Base-by-base conservation (phyloP, 495 filamentous ascomycete species). In the Hypoxylon perforatum region DNA sequence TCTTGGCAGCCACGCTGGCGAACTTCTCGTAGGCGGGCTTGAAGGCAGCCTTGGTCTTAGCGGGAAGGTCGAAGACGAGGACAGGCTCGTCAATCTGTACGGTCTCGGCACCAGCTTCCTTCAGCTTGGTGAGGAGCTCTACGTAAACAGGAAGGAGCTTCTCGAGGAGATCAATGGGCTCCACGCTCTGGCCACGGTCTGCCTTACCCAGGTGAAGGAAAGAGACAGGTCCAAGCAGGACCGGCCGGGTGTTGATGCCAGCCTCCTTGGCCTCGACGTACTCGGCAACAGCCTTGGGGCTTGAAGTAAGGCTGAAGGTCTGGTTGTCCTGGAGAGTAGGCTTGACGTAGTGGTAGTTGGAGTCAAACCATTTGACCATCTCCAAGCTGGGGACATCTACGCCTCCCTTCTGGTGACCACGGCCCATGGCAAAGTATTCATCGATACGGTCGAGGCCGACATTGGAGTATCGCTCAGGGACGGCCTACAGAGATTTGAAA, bases 281-380 rank as follows among this genome's bases (percentile, higher is more conserved):
- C 78, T 99, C 92, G 69, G 80, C 83, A 65, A 99, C 90, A 70
- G 95, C 92, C 88, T 99, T 99, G 76, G 95, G 93, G 80, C 91
- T 86, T 60, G 85, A 76, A 64, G 84, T 81, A 53, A 99, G 92
- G 80, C 91, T 91, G 90, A 98, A 99, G 65, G 85, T 87, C 87
- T 99, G 95, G 85, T 91, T 89, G 81, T 97, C 90, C 80, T 96
- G 91, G 58, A 99, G 86, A 61, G 95, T 97, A 60, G 95, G 95
- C 88, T 97, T 97, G 81, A 98, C 95, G 84, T 98, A 98, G 87
- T 99, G 95, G 88, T 99, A 99, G 90, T 99, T 99, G 69, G 92
- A 96, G 86, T 99, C 95, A 78, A 99, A 99, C 95, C 96, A 99
- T 84, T 99, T 99, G 55, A 99, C 95, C 95, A 99, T 99, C 86